Percentiles rank a stretch among this genome's conserved stretches.
Evolutionary conservation across 2,329 filamentous ascomycete genomes (phyloP).

Genomic region (Scedosporium minutisporum): DNA sequence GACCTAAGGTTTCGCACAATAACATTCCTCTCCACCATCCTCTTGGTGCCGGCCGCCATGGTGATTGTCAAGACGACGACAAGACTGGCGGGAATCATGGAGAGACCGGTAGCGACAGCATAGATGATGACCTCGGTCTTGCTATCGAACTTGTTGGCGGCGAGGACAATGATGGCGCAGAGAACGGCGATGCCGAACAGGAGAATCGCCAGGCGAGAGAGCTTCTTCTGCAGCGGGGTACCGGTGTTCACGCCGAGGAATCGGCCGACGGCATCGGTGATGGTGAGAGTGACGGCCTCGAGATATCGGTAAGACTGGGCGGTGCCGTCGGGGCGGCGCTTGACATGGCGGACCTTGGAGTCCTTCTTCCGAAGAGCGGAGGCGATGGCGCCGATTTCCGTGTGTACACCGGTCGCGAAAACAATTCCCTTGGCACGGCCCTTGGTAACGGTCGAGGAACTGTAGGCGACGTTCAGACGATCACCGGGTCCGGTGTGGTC

Average conservation of each 20-base stretch:
- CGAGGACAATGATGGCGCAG: slow-evolving; percentile 60
- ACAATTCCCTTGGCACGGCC: slow-evolving; percentile 50
- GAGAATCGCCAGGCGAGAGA: slow-evolving; percentile 57
- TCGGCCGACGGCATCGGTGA: slow-evolving; percentile 47
- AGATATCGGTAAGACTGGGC: slow-evolving; percentile 43
- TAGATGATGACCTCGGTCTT: slow-evolving; percentile 51
- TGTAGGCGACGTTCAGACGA: slow-evolving; percentile 47
- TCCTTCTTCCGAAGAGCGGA: slow-evolving; percentile 39
- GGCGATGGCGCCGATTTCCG: slow-evolving; percentile 50
- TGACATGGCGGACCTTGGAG: slow-evolving; percentile 38
- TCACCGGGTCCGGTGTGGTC: slow-evolving; percentile 33
- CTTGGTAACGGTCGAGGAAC: slow-evolving; percentile 45
- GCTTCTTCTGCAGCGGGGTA: slow-evolving; percentile 59
- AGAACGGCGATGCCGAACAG: slow-evolving; percentile 59
- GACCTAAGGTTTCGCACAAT: slow-evolving; percentile 42
- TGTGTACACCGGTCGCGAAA: slow-evolving; percentile 49
- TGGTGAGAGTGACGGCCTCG: slow-evolving; percentile 36
- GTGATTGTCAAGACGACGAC: slow-evolving; percentile 47
- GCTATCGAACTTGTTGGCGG: slow-evolving; percentile 47
- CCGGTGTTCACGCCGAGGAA: slow-evolving; percentile 61
- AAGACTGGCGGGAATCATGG: slow-evolving; percentile 42
- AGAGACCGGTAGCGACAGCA: slow-evolving; percentile 35
- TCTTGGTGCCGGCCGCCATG: slow-evolving; percentile 43
- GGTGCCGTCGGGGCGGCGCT: slow-evolving; percentile 41
- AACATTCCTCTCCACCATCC: slow-evolving; percentile 42